phyloP scores from a whole-genome alignment of 2,329 filamentous ascomycete species.

The Penicillium corylophilum region DNA sequence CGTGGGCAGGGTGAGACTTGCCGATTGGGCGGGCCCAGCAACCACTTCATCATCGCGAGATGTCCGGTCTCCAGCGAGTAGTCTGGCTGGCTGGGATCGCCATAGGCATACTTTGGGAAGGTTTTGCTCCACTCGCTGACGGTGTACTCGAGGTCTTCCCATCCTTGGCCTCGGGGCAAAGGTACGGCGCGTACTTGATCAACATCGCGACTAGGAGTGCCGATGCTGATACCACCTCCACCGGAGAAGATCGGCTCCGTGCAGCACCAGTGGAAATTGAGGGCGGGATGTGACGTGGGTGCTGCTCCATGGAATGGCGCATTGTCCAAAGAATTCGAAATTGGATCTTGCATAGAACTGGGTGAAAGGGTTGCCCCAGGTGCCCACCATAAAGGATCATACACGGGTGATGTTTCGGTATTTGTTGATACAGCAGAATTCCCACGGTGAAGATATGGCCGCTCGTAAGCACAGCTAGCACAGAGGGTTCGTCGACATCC shows the following conservation, averaged over 20 bases:
- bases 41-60: constrained; percentile 46
- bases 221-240: constrained; percentile 58
- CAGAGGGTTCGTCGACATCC: constrained; percentile 61
- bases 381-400: constrained; percentile 59
- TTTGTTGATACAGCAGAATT: constrained; percentile 8
- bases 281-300: constrained; percentile 45
- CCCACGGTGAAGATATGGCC: constrained; percentile 44
- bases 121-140: constrained; percentile 43
- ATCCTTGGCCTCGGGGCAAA: constrained; percentile 54
- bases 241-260: constrained; percentile 60
- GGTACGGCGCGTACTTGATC: constrained; percentile 59
- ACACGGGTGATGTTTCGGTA: constrained; percentile 10
- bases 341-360: constrained; percentile 58
- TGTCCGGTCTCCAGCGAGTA: constrained; percentile 42
- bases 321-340: constrained; percentile 28
- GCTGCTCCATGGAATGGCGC: constrained; percentile 37
- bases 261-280: constrained; percentile 61
- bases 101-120: constrained; percentile 42
- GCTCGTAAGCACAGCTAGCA: constrained; percentile 59
- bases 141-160: constrained; percentile 56
- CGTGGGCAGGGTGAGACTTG: constrained; percentile 52
- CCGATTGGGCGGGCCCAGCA: constrained; percentile 49
- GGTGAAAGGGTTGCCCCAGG: constrained; percentile 56
- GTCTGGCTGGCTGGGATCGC: constrained; percentile 40
- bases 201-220: constrained; percentile 53